Evolutionary conservation across 495 filamentous ascomycete genomes (phyloP).

Genomic region (Cairneyella variabilis): DNA sequence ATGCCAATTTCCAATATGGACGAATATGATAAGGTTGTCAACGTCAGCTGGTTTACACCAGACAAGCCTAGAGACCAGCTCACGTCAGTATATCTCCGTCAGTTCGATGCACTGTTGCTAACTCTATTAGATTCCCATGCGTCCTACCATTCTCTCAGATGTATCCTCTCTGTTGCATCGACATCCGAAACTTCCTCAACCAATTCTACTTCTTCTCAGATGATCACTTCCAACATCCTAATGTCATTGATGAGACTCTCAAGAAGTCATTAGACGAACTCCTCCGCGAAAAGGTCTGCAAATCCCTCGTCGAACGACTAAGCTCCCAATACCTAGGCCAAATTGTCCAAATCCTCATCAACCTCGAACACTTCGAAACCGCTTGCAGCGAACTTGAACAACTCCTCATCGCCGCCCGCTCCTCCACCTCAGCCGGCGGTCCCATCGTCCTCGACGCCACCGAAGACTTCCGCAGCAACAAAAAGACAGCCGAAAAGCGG

Average conservation of each 20-base stretch:
- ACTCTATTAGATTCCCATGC: conserved; percentile 66
- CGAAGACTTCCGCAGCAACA: conserved; percentile 78
- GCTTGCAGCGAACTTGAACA: conserved; percentile 86
- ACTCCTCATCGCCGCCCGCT: conserved; percentile 74
- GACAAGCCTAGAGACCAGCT: conserved; percentile 73
- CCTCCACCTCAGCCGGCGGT: conserved; percentile 69
- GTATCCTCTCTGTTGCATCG: conserved; percentile 97
- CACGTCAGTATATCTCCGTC: conserved; percentile 51
- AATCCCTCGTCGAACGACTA: conserved; percentile 81
- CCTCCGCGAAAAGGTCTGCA: conserved; percentile 84
- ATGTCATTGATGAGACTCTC: conserved; percentile 83
- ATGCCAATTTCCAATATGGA: conserved; percentile 90
- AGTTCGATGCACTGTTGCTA: background rate
- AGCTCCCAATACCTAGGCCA: conserved; percentile 91
- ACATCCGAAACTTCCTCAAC: conserved; percentile 93
- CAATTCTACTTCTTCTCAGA: conserved; percentile 96
- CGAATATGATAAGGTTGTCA: conserved; percentile 92
- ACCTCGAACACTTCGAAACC: conserved; percentile 92
- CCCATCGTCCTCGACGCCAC: conserved; percentile 76
- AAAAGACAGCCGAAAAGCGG: conserved; percentile 93
- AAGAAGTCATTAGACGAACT: conserved; percentile 85
- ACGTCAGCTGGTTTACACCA: conserved; percentile 88
- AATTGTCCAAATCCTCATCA: conserved; percentile 97
- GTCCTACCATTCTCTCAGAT: conserved; percentile 97
- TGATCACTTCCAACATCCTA: conserved; percentile 85